Conservation (phyloP, 2,329 filamentous ascomycete species). For the Ceratocystis lukuohia region DNA sequence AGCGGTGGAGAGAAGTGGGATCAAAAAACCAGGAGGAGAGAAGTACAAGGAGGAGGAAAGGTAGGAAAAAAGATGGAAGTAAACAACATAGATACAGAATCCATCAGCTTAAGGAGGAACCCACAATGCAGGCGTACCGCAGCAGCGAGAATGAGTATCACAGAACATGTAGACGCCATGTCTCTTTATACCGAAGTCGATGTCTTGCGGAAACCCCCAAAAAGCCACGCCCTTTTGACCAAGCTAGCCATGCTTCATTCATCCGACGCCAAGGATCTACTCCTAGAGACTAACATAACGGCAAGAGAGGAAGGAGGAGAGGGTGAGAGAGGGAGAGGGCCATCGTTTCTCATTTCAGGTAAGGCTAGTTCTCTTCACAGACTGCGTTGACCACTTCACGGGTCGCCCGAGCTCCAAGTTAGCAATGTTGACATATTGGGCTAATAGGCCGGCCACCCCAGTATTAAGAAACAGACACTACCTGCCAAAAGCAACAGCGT, state of each 20-base stretch:
- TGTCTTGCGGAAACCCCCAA: not conserved
- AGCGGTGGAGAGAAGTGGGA: not conserved
- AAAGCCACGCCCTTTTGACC: not conserved
- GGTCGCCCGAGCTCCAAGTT: not conserved
- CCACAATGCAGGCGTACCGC: not conserved
- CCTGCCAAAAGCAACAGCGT: not conserved
- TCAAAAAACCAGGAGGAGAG: not conserved
- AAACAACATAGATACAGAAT: not conserved
- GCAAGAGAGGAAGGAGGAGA: not conserved
- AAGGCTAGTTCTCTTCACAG: not conserved
- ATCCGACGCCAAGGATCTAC: not conserved
- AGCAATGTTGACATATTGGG: not conserved
- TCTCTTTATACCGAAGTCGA: not conserved
- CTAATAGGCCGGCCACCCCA: too few species aligned
- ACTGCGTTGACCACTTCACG: not conserved
- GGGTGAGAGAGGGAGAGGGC: not conserved
- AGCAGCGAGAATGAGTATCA: not conserved
- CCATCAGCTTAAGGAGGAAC: not conserved
- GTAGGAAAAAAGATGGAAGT: not conserved
- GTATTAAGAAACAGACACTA: not conserved
- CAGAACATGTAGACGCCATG: not conserved
- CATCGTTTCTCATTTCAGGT: not conserved
- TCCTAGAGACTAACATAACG: not conserved
- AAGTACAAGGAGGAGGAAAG: not conserved
- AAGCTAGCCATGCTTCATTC: not conserved